Evolutionary conservation across 2,329 filamentous ascomycete species (phyloP).

Genomic region (Microdochium trichocladiopsis): DNA sequence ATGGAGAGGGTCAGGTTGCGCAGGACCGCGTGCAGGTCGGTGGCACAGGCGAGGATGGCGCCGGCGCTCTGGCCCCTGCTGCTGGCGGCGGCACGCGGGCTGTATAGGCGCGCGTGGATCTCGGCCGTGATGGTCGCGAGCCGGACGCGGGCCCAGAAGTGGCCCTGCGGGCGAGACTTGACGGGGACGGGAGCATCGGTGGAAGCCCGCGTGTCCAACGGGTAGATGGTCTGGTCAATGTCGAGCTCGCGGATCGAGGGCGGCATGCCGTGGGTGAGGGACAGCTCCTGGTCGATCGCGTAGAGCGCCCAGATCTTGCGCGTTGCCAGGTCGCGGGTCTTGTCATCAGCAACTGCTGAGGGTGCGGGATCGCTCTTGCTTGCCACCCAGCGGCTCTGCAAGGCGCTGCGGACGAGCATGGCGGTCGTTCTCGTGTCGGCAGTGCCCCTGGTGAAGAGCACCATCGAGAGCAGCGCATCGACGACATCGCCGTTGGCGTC

Average conservation of each 20-base stretch:
- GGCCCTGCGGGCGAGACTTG: neutral
- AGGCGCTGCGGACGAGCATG: neutral
- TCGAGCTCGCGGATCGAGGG: neutral
- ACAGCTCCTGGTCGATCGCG: neutral
- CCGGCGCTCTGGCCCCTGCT: neutral
- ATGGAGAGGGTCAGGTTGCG: neutral
- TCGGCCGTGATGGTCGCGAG: neutral
- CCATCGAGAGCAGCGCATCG: neutral
- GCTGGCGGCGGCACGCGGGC: neutral
- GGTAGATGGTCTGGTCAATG: neutral
- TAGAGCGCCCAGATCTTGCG: neutral
- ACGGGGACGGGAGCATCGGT: neutral
- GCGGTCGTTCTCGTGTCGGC: neutral
- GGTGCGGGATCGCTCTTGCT: neutral
- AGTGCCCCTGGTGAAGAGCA: neutral
- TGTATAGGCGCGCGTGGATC: neutral
- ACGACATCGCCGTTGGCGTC: neutral
- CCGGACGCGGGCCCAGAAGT: neutral
- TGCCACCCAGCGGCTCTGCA: neutral
- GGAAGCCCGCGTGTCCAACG: neutral
- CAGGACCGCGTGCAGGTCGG: neutral
- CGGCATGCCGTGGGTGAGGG: neutral
- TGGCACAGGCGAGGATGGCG: no score
- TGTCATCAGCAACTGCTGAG: neutral
- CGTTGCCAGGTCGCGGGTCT: neutral